Conservation (phyloP, 139 green algal species). For the Chlorella sp. region DNA sequence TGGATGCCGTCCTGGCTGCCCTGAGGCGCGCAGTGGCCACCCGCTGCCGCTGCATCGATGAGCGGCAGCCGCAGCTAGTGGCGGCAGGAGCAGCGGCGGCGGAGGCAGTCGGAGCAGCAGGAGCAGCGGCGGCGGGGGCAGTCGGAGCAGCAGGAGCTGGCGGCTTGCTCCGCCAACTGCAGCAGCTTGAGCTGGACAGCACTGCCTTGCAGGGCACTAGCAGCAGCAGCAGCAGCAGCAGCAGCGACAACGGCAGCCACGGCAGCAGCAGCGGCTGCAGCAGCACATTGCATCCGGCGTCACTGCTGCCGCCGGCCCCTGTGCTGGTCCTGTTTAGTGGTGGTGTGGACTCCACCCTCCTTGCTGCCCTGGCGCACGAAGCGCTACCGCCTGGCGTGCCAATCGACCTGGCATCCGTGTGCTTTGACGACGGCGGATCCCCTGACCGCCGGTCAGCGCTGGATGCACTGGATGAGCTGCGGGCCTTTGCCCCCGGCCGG, state of each 20-base stretch:
- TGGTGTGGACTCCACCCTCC: slow-evolving; percentile 88
- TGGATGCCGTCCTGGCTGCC: slow-evolving; percentile 34
- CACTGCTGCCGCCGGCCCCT: slow-evolving; percentile 36
- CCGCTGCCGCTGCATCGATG: slow-evolving; percentile 56
- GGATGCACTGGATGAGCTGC: slow-evolving; percentile 76
- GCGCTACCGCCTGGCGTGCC: slow-evolving; percentile 57
- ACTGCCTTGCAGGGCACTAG: background rate
- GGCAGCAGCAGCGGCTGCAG: background rate
- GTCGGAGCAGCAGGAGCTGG: slow-evolving; percentile 4
- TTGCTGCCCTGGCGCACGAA: slow-evolving; percentile 79
- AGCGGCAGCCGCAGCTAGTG: background rate
- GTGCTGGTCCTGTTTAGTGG: slow-evolving; percentile 92
- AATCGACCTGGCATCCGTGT: slow-evolving; percentile 92
- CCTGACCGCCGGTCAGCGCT: slow-evolving; percentile 82
- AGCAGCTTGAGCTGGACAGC: background rate
- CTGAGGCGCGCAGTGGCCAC: slow-evolving; percentile 58
- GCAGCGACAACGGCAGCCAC: background rate
- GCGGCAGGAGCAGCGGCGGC: background rate
- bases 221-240: background rate
- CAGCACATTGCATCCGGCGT: background rate
- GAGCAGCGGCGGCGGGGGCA: background rate
- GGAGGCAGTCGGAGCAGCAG: background rate
- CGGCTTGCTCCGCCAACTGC: background rate
- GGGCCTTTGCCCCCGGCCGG: slow-evolving; percentile 57
- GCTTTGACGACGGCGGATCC: slow-evolving; percentile 82